Base-by-base conservation (phyloP, 2,329 filamentous ascomycete species). In the Monosporascus sp. region DNA sequence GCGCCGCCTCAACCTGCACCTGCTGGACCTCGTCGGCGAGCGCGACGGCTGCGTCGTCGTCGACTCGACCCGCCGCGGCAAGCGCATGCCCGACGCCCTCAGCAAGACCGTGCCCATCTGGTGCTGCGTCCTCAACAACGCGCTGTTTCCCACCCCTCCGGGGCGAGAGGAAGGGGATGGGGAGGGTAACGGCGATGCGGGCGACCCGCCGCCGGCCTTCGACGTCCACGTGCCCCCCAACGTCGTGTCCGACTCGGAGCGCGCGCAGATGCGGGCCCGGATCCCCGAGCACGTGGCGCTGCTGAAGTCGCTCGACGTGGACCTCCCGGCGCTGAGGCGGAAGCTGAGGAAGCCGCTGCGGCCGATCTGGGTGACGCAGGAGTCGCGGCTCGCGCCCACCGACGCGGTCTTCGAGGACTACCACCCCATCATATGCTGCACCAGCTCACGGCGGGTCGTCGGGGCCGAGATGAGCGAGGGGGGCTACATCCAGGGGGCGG, bases 21-120 rank as follows among this genome's bases (percentile, higher is more conserved):
- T 97, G 17, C 69, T 97, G 49, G 78, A 85, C 37, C 64, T 92
- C 41, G 78, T 93, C 51, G 84, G 80, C 56, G 65, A 74, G 52
- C 67, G 82, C 70, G 84, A 88, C 63, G 91, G 91, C 79, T 85
- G 86, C 68, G 86, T 97, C 55, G 85, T 99, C 53, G 88, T 97
- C 44, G 94, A 99, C 72, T 97, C 91, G 26, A 99, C 94, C 0
- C 79, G 94, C 52, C 80, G 93, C 50, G 94, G 94, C 9, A 97
- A 97, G 74, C 82, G 88, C 62, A 96, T 97, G 85, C 93, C 94
- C 1, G 94, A 99, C 72, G 92, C 94, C 17, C 79, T 99, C 18
- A 91, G 88, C 63, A 97, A 96, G 70, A 97, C 94, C 0, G 78
- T 97, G 26, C 93, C 94, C 2, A 89, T 96, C 57, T 99, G 94